A percentile compares a stretch with the other conserved stretches of the same genome.
These are phyloP conservation scores for Coffea eugenioides DNA, from an alignment of 257 asterid species.

Conservation along the genomic window DNA sequence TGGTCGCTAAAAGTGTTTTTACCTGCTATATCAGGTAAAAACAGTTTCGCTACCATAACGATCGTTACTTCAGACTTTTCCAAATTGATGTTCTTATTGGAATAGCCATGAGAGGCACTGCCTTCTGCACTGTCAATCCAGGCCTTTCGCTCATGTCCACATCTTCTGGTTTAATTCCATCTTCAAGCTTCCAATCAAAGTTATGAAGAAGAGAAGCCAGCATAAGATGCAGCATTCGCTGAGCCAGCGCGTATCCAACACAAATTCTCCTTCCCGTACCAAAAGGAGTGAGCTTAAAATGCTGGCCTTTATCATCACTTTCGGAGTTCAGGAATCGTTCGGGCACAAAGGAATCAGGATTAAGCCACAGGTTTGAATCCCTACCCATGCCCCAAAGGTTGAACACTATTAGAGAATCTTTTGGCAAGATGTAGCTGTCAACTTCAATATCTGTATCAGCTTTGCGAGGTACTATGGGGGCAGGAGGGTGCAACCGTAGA, in stretches of 20 bases:
- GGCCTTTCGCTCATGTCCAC: conserved; percentile 33
- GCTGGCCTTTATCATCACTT: conserved; percentile 25
- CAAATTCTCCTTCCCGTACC: conserved; percentile 40
- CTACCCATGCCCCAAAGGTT: conserved; percentile 45
- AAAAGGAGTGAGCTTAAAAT: conserved; percentile 43
- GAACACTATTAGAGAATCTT: conserved; percentile 26
- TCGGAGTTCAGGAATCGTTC: conserved; percentile 30
- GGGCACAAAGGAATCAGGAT: conserved; percentile 30
- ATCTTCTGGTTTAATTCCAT: background rate
- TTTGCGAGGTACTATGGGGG: conserved; percentile 26
- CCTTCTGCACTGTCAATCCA: conserved; percentile 35
- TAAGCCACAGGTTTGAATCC: conserved; percentile 25
- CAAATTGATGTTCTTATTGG: background rate
- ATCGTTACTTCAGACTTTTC: too few species aligned
- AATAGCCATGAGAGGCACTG: conserved; percentile 22
- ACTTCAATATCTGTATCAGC: conserved; percentile 20
- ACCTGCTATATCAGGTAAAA: too few species aligned
- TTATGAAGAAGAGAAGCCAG: conserved; percentile 25
- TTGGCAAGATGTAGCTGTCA: conserved; percentile 30
- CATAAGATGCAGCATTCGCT: conserved; percentile 42
- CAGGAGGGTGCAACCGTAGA: conserved; percentile 35
- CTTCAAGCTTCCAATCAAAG: conserved; percentile 35
- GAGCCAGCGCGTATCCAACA: conserved; percentile 34
- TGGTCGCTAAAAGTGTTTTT: too few species aligned
- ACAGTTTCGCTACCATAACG: too few species aligned